Evolutionary conservation across 371 early-diverging fungal species (phyloP).

Genomic region (Mortierella sp.): DNA sequence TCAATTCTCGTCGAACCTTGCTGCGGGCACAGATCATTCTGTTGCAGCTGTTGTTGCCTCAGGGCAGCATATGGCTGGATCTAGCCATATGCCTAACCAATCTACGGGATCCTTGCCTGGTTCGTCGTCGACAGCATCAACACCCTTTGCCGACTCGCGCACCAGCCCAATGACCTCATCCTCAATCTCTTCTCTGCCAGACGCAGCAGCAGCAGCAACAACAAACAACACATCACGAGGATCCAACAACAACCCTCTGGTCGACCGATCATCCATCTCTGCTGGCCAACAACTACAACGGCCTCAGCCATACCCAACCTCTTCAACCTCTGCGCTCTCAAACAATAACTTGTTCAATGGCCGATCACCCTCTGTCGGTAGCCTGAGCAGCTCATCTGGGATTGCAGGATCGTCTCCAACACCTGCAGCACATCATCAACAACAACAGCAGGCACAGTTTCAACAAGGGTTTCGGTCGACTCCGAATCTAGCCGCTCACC

Average conservation of each 20-base stretch:
- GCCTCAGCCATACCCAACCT: neutral
- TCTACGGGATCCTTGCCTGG: neutral
- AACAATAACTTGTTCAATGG: neutral
- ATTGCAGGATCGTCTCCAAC: neutral
- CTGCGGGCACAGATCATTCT: neutral
- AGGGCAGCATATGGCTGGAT: neutral
- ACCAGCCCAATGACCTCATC: neutral
- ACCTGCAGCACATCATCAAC: neutral
- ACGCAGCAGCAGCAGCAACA: neutral
- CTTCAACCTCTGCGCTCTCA: neutral
- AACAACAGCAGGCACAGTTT: neutral
- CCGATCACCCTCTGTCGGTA: neutral
- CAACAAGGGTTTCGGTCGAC: neutral
- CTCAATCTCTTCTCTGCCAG: neutral
- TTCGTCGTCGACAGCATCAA: neutral
- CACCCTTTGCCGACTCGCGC: neutral
- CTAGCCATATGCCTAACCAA: neutral
- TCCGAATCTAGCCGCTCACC: neutral
- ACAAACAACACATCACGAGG: neutral
- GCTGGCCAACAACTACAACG: neutral
- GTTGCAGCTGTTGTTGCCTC: neutral
- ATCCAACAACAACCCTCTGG: slow-evolving; percentile 3
- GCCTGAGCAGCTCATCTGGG: neutral
- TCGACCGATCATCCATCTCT: neutral
- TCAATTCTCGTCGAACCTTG: neutral